Evolutionary conservation across 179 eudicot species (phyloP), one percentile per base, ranked within the genome.

Genomic region (Amaranthus tricolor): DNA sequence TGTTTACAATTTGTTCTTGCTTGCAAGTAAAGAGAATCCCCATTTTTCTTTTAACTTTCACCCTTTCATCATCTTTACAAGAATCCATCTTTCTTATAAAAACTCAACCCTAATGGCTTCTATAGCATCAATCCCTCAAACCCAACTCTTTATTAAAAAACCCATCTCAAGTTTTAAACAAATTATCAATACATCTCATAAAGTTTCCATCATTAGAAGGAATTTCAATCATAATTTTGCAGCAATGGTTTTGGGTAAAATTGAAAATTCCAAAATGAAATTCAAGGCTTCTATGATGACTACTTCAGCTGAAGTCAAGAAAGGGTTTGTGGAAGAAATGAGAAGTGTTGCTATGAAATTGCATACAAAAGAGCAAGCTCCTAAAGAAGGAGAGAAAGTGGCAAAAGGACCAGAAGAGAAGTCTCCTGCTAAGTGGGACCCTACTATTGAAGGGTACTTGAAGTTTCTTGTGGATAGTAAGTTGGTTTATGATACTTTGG

Each of bases 271-370:
- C 43, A 83, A 72, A 55, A 51, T 68, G 76, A 67, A 78, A 82
- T 44, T 76, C 78, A 84, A 21, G 57, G 52, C 57, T 9, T 53
- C 49, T 40, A 62, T 49, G 56, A 62, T 49, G 56, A 16, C 70
- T 76, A 72, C 58, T 74, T 78, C 82, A 68, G 82, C 77, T 57
- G 87, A 80, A 66, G 93, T 88, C 83, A 82, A 82, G 40, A 89
- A 85, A 73, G 96, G 96, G 68, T 94, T 94, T 82, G 97, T 94
- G 82, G 98, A 94, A 81, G 97, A 94, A 72, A 92, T 94, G 97
- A 92, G 99, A 71, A 80, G 80, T 56, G 97, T 95, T 81, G 99
- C 99, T 2, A 92, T 95, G 99, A 93, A 83, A 61, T 65, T 95
- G 82, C 99, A 95, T 72, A 90, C 93, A 0, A 90, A 70, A 72